Base-by-base conservation (phyloP, 192 early-diverging fungal genomes). In the Linnemannia exigua region DNA sequence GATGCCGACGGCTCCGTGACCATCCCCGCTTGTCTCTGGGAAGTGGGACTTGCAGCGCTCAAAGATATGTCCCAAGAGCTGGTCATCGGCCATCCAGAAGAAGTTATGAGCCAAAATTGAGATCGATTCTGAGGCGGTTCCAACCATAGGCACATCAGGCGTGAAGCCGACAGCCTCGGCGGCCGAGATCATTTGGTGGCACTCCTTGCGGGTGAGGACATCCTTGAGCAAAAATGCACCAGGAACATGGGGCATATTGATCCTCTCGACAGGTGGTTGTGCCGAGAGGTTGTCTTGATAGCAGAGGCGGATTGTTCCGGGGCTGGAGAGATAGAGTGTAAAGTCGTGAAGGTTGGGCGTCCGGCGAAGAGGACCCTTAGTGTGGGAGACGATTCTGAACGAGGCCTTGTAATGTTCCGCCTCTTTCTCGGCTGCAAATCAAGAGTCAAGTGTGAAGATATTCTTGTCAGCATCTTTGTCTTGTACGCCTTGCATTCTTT, bases 91-190 rank as follows among this genome's bases (percentile, higher is more conserved):
- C 54, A 94, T 88, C 94, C 92, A 93, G 79, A 94, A 92, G 51
- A 94, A 88, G 88, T 93, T 93, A 85, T 93, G 92, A 0, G 94
- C 94, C 37, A 93, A 69, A 1, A 92, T 80, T 1, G 92, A 93
- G 63, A 85, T 80, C 2, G 87, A 88, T n/a, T 90, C 89, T 44
- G 81, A 72, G 14, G 92, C 92, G 36, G 87, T 87, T 22, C 91
- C 92, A 67, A 87, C 88, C 22, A 88, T 88, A 36, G 94, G 94
- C 36, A 88, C 91, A 70, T 94, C 94, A 37, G 92, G 91, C 15
- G 91, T 93, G 79, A 91, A 94, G 22, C 94, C 94, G 36, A 93
- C 73, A 9, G 89, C 54, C 77, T 93, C 92, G 9, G 90, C 87
- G n/a, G 91, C 91, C 37, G 80, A 75, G 28, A 93, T 88, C 61